phyloP scores from a whole-genome alignment of 2,329 filamentous ascomycete genomes.

The Coleophoma eucalyptorum region DNA sequence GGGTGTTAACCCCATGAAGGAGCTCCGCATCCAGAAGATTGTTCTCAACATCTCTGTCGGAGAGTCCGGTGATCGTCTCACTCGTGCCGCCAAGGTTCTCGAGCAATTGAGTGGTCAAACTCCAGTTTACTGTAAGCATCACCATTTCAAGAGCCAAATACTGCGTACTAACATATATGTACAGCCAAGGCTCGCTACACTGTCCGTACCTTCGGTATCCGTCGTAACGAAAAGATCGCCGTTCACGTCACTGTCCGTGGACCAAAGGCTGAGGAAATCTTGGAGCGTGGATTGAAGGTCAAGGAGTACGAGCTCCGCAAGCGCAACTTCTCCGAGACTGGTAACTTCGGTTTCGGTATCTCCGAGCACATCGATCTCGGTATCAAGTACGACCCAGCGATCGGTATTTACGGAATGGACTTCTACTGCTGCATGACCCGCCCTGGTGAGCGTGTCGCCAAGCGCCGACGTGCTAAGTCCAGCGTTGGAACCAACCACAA shows the following conservation, averaged over 20 bases:
- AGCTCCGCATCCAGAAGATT: constrained; percentile 99
- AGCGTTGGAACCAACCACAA: constrained; percentile 83
- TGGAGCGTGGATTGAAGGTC: constrained; percentile 99
- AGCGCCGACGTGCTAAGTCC: constrained; percentile 87
- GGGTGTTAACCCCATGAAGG: constrained; percentile 96
- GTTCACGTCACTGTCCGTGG: constrained; percentile 99
- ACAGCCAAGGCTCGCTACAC: constrained; percentile 99
- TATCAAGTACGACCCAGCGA: constrained; percentile 99
- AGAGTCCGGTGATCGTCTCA: constrained; percentile 99
- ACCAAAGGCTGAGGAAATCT: constrained; percentile 98
- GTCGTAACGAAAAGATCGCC: constrained; percentile 99
- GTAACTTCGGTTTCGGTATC: constrained; percentile 99
- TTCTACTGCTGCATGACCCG: constrained; percentile 99
- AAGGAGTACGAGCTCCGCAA: constrained; percentile 99
- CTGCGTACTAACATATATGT: constrained; percentile 9
- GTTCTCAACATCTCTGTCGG: constrained; percentile 99
- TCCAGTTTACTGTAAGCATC: constrained; percentile 87
- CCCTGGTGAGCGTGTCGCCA: constrained; percentile 95
- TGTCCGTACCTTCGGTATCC: constrained; percentile 99
- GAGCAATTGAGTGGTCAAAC: constrained; percentile 99
- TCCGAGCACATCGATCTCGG: constrained; percentile 99
- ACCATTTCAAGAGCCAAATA: constrained; percentile 6
- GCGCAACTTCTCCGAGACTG: constrained; percentile 99
- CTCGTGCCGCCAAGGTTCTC: constrained; percentile 98
- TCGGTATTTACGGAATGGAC: constrained; percentile 99